Evolutionary conservation across 1,284 basidiomycete genomes (phyloP), one percentile per base, ranked within the genome.

Genomic region (Farysia itapuensis): DNA sequence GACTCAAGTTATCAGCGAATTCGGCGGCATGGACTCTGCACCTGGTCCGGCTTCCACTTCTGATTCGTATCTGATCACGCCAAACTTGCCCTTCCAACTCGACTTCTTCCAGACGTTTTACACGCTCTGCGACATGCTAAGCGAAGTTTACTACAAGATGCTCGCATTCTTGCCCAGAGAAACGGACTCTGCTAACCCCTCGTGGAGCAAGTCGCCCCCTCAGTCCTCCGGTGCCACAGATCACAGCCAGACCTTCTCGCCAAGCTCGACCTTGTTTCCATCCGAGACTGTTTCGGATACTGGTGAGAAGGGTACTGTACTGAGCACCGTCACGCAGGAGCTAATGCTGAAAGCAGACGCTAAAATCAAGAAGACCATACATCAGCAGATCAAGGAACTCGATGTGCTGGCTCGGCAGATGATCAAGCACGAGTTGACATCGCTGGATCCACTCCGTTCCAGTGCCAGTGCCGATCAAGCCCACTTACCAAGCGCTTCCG

Each of bases 51-150:
- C 24, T 3, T 35, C 51, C 12, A 45, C 44, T n/a, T 81, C 81
- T 25, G 86, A 87, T 11, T 84, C 87, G 0, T 89, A 86, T 70
- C 81, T 91, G 33, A 80, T 87, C 63, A 81, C 82, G 26, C 88
- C 87, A 2, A 87, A 90, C 71, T 68, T 81, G 7, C 68, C 68
- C 3, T 70, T 67, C 19, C 47, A 52, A 34, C 43, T 67, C 4
- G 68, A 71, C 45, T 71, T 64, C 19, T 61, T 54, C 20, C 67
- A 70, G 35, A 59, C 53, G 1, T 69, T 67, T 37, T 56, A 69
- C 20, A 67, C 68, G 2, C 51, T 71, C 6, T 66, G 63, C 37
- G 68, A 71, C 32, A 59, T 70, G 28, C 38, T 71, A 11, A 42
- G 41, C 13, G 68, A 71, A 39, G 30, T 70, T 4, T 71, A 71